phyloP scores from a whole-genome alignment of 768 basidiomycete species.

The Mycena crocata region DNA sequence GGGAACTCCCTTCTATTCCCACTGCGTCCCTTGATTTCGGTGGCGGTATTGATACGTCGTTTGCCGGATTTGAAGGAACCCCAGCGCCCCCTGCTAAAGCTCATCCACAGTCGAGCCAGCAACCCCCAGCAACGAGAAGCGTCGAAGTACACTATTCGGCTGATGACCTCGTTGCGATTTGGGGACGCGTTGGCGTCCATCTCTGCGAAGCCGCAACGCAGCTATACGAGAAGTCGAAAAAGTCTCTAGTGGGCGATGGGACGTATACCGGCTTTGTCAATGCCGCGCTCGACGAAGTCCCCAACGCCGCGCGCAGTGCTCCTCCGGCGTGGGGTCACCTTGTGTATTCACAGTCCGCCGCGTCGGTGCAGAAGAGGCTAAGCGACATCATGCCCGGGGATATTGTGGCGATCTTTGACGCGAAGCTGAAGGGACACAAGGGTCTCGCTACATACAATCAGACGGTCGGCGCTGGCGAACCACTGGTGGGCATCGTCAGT shows the following conservation, averaged over 20 bases:
- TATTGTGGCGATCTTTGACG: conserved; percentile 79
- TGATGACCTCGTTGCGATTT: conserved; percentile 77
- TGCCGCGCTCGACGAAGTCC: conserved; percentile 73
- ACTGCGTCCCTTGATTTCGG: conserved; percentile 66
- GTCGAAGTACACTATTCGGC: conserved; percentile 55
- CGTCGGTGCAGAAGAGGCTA: conserved; percentile 73
- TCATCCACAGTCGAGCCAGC: conserved; percentile 33
- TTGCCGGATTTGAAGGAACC: conserved; percentile 36
- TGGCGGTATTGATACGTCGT: conserved; percentile 41
- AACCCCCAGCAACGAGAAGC: conserved; percentile 33
- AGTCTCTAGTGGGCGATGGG: conserved; percentile 84
- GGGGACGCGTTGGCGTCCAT: conserved; percentile 80
- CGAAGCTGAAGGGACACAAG: conserved; percentile 82
- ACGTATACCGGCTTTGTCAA: conserved; percentile 83
- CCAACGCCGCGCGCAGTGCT: conserved; percentile 61
- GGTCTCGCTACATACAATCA: conserved; percentile 81
- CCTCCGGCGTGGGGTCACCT: conserved; percentile 74
- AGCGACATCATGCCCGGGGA: conserved; percentile 92
- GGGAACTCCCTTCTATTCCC: conserved; percentile 76
- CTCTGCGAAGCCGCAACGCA: conserved; percentile 76
- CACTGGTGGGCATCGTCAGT: conserved; percentile 78
- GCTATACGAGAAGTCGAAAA: conserved; percentile 82
- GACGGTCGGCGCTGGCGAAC: conserved; percentile 61
- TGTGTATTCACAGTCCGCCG: conserved; percentile 78
- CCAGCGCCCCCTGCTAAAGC: conserved; percentile 43